Evolutionary conservation across 129 eudicot genomes (phyloP).

Genomic region (Glebionis coronaria): DNA sequence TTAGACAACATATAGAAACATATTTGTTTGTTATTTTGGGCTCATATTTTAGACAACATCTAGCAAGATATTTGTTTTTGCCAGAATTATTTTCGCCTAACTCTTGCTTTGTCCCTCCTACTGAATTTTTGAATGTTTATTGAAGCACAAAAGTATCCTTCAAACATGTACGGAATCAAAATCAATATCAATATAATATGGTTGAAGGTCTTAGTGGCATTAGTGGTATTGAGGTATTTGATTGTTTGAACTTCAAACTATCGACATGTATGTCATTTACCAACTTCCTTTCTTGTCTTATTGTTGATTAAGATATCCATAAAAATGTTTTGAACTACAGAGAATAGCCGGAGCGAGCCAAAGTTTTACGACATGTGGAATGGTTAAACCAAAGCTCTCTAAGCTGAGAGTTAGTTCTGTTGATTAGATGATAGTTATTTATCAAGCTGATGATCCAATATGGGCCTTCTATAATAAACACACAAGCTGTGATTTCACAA

Average conservation of each 20-base stretch:
- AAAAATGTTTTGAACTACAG: conserved; percentile 32
- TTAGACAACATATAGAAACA: too few species aligned
- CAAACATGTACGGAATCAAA: conserved; percentile 31
- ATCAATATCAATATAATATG: conserved; percentile 67
- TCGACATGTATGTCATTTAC: conserved; percentile 51
- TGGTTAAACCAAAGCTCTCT: conserved; percentile 70
- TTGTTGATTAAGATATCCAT: conserved; percentile 10
- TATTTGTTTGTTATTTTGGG: too few species aligned
- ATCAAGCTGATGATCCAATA: too few species aligned
- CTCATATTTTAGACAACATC: too few species aligned
- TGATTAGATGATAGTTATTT: too few species aligned
- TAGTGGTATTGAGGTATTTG: conserved; percentile 68
- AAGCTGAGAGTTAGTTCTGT: too few species aligned
- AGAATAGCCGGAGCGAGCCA: conserved; percentile 89
- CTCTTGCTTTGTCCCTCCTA: neutral
- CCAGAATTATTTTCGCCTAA: neutral
- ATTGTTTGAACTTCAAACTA: conserved; percentile 54
- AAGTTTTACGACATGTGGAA: conserved; percentile 57
- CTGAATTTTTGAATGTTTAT: neutral
- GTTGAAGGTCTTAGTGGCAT: conserved; percentile 83
- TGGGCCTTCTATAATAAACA: too few species aligned
- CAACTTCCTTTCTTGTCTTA: neutral
- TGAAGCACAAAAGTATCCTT: neutral
- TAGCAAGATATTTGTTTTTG: neutral
- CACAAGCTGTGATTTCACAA: too few species aligned